Percentiles rank a stretch among this genome's conserved stretches.
Evolutionary conservation across 495 filamentous ascomycete species (phyloP).

Genomic region (Penicillium coprophilum): DNA sequence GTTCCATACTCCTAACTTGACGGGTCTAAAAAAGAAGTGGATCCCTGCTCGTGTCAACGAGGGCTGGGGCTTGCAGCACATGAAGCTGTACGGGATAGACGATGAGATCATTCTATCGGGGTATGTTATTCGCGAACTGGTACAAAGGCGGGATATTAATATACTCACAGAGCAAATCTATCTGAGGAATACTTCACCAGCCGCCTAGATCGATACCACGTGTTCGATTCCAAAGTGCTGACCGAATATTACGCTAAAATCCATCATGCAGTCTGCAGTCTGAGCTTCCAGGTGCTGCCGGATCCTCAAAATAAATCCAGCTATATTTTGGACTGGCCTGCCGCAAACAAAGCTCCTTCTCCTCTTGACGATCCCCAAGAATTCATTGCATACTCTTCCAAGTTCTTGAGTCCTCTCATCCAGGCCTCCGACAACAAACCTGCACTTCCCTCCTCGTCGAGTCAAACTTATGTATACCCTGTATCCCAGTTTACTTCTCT

Average conservation of each 20-base stretch:
- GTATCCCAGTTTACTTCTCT: conserved; percentile 80
- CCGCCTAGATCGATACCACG: conserved; percentile 89
- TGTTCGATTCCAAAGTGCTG: conserved; percentile 76
- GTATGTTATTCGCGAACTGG: conserved; percentile 37
- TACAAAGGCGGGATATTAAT: not conserved
- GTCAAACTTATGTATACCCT: conserved; percentile 79
- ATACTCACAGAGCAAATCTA: conserved; percentile 69
- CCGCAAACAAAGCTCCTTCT: conserved; percentile 65
- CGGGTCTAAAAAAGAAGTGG: conserved; percentile 76
- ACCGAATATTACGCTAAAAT: conserved; percentile 80
- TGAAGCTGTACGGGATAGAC: conserved; percentile 97
- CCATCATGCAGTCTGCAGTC: conserved; percentile 69
- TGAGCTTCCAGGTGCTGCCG: conserved; percentile 79
- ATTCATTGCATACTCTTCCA: conserved; percentile 68
- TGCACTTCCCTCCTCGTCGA: conserved; percentile 29
- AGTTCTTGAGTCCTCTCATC: conserved; percentile 64
- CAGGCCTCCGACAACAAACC: conserved; percentile 41
- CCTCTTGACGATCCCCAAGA: conserved; percentile 67
- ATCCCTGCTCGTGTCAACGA: conserved; percentile 92
- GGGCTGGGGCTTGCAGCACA: conserved; percentile 97
- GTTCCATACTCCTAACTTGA: conserved; percentile 97
- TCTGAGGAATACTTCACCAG: conserved; percentile 96
- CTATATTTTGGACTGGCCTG: conserved; percentile 78
- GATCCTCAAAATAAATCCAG: conserved; percentile 54
- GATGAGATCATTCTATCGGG: conserved; percentile 95